Conservation (phyloP, 2,329 filamentous ascomycete genomes). For the Fusarium proliferatum region DNA sequence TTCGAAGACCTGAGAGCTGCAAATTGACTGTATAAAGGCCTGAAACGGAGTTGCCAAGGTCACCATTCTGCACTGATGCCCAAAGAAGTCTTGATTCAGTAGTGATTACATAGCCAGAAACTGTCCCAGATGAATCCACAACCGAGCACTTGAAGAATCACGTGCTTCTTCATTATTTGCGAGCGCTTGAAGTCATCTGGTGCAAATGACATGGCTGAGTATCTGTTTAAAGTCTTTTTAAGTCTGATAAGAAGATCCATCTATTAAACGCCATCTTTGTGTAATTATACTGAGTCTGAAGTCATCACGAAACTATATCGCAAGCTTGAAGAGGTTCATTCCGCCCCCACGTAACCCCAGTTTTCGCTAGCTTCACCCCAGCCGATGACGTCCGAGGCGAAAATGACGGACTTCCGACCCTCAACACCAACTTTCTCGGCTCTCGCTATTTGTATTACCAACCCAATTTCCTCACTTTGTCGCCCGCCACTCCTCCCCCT, state of each 20-base stretch:
- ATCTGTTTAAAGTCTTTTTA: neutral
- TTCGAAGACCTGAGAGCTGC: neutral
- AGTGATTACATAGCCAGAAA: neutral
- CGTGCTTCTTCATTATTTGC: neutral
- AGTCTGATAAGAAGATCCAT: neutral
- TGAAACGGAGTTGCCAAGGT: neutral
- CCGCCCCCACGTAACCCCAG: neutral
- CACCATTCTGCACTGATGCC: fast-evolving
- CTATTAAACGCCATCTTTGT: neutral
- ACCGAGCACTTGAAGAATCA: neutral
- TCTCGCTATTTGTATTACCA: slow-evolving; percentile 20
- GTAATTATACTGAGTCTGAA: neutral
- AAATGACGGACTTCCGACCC: slow-evolving; percentile 44
- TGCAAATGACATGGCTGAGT: neutral
- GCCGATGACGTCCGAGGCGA: slow-evolving; percentile 51
- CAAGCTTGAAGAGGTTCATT: neutral
- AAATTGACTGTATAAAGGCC: neutral
- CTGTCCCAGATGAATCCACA: neutral
- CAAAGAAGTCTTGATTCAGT: neutral
- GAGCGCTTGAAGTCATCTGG: neutral
- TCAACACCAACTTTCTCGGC: slow-evolving; percentile 40
- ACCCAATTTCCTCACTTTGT: slow-evolving; percentile 20
- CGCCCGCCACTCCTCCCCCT: neutral
- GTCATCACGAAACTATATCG: neutral
- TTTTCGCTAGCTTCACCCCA: slow-evolving; percentile 4